Evolutionary conservation across 257 asterid genomes (phyloP).

Genomic region (Solanum chaucha): DNA sequence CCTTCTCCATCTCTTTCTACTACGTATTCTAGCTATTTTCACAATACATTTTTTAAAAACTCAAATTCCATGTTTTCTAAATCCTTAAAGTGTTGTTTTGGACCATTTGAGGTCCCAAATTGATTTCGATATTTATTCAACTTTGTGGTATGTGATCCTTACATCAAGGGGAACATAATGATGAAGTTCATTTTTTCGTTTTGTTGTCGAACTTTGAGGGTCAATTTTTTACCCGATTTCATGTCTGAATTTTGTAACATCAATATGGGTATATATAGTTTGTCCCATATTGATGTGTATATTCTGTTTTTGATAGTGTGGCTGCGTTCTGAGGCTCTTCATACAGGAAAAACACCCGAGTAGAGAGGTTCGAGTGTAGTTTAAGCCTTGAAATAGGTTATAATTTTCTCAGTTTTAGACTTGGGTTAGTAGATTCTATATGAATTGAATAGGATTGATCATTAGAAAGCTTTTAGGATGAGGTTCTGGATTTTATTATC

Average conservation of each 20-base stretch:
- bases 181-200: too few relatives aligned
- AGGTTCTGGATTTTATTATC: not conserved
- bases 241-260: not conserved
- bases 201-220: not conserved
- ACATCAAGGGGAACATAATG: not conserved
- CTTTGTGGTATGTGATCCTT: not conserved
- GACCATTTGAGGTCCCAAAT: not conserved
- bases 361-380: not conserved
- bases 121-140: too few relatives aligned
- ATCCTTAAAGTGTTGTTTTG: not conserved
- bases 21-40: not conserved
- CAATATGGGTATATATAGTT: not conserved
- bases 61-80: too few relatives aligned
- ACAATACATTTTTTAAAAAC: not conserved
- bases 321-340: not conserved
- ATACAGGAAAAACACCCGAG: not conserved
- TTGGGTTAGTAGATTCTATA: not conserved
- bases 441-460: not conserved
- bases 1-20: too few relatives aligned
- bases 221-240: not conserved
- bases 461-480: not conserved
- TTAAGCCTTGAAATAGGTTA: not conserved
- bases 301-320: not conserved
- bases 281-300: not conserved
- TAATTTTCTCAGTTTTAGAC: too few relatives aligned